Base-by-base conservation (phyloP, 1,284 basidiomycete species). In the Trichosporon sp. region DNA sequence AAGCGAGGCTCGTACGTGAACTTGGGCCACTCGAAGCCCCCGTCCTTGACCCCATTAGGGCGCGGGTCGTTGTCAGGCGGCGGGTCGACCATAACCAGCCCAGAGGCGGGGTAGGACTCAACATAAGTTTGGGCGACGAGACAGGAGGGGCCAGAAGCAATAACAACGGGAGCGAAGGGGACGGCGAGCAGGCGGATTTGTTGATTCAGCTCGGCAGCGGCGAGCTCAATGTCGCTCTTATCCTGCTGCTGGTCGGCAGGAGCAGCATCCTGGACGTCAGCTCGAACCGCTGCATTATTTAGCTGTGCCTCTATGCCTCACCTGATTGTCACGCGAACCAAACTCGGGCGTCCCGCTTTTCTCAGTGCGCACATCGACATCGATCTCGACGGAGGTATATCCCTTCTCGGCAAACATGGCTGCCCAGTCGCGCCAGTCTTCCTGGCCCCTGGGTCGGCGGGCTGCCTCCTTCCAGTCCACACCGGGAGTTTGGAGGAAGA, bases 51-150 rank as follows among this genome's bases (percentile, higher is more conserved):
- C 16, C 48, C 61, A n/a, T 31, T 46, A 12, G 37, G 38, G 85
- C 38, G 84, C 16, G 76, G 75, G 65, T 77, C 79, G 4, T 68
- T 70, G 65, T 81, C 79, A 0, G 72, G 71, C 2, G 88, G 88
- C 19, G 90, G 90, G 37, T 88, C 86, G 48, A 90, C 86, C 32
- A 91, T 84, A 56, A 90, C 85, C 59, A 91, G 83, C 0, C 87
- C 90, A 10, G 85, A 85, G 1, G 89, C 89, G 1, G 89, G 89
- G 76, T 90, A 81, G 40, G 89, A 90, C 7, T 88, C 90, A 69
- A 91, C 87, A 78, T 90, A 91, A 12, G 88, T 86, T 78, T 91
- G 89, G 10, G 88, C 87, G 68, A 91, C 87, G 64, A 91, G 83
- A 19, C 80, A 80, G 12, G 86, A 86, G 0, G 83, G 78, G 0